Percentiles rank a stretch among this genome's conserved stretches.
phyloP scores from a whole-genome alignment of 2,329 filamentous ascomycete genomes.

The Camillea tinctor region DNA sequence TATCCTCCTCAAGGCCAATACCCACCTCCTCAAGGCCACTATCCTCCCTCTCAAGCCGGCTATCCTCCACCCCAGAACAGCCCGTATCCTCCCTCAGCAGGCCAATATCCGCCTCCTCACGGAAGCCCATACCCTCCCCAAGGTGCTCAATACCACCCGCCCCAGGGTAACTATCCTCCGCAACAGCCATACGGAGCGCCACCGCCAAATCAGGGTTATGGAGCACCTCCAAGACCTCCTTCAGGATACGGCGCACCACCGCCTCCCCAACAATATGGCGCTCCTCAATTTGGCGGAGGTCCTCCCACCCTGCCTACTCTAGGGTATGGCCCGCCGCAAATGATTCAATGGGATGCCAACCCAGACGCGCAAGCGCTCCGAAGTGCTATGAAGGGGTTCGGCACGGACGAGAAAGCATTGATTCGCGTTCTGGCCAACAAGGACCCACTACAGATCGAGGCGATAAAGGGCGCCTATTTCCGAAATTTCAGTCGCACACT shows the following conservation, averaged over 20 bases:
- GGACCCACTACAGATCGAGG: constrained; percentile 74
- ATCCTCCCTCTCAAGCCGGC: constrained; percentile 8
- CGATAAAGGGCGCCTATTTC: constrained; percentile 66
- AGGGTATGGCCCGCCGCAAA: constrained; percentile 73
- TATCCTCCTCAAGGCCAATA: constrained; percentile 31
- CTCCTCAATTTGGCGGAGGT: constrained; percentile 37
- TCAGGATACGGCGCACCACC: constrained; percentile 37
- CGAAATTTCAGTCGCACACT: constrained; percentile 65
- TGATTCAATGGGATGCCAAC: constrained; percentile 66
- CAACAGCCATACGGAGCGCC: constrained; percentile 37
- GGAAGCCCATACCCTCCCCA: constrained; percentile 30
- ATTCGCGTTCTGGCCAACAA: constrained; percentile 69
- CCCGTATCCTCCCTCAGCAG: constrained; percentile 15
- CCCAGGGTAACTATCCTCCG: constrained; percentile 26
- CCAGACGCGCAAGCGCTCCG: constrained; percentile 70
- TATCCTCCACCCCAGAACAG: constrained; percentile 10
- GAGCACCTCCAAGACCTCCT: constrained; percentile 27
- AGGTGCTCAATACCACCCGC: constrained; percentile 24
- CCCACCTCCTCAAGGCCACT: constrained; percentile 26
- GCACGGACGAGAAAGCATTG: constrained; percentile 78
- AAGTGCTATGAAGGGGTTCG: constrained; percentile 89
- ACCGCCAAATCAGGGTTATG: constrained; percentile 33
- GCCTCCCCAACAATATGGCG: constrained; percentile 39
- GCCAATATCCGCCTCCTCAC: constrained; percentile 38
- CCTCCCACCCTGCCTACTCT: constrained; percentile 64